Base-by-base conservation (phyloP, 352 stramenopile genomes). In the Pythium brachiatum region DNA sequence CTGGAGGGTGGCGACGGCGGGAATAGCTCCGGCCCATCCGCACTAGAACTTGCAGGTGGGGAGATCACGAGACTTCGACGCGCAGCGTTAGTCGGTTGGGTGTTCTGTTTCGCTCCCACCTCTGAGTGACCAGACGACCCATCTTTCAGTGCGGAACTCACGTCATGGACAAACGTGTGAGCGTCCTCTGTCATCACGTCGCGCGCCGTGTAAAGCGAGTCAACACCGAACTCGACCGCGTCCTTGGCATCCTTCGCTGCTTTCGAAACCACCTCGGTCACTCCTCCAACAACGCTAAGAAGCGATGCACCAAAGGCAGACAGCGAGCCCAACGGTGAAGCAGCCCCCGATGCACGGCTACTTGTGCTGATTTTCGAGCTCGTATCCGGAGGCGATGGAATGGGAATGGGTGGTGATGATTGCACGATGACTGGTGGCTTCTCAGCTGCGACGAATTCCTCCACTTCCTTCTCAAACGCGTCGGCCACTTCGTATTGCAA, bases 191-290 rank as follows among this genome's bases (percentile, higher is more conserved):
- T 74, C 0, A 92, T 61, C 7, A 66, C 70, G 52, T 94, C 84
- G 53, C 83, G 86, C 3, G 81, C 81, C 13, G 78, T 90, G 38
- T 90, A 89, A 15, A 94, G 57, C 16, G 78, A 83, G 59, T 94
- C 84, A 2, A 94, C 81, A 7, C 79, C 64, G 47, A 81, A 87
- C 38, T 94, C 82, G 3, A 94, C 71, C 0, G 61, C 82, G 31
- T 90, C 82, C 64, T 91, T 92, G 23, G 84, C 84, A 32, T 89
- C 79, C 53, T 87, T 85, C 7, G 85, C 84, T 0, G 79, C 85
- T 57, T 89, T 89, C 16, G 88, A 71, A 16, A 94, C 79, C 44
- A 86, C 74, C 15, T 82, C 83, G 12, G 83, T 81, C 16, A 92
- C 76, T 11, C 81, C 83, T 25, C 83, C 79, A 39, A 90, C 79